Conservation (phyloP, 2,329 filamentous ascomycete species). For the Pseudogymnoascus sp. region DNA sequence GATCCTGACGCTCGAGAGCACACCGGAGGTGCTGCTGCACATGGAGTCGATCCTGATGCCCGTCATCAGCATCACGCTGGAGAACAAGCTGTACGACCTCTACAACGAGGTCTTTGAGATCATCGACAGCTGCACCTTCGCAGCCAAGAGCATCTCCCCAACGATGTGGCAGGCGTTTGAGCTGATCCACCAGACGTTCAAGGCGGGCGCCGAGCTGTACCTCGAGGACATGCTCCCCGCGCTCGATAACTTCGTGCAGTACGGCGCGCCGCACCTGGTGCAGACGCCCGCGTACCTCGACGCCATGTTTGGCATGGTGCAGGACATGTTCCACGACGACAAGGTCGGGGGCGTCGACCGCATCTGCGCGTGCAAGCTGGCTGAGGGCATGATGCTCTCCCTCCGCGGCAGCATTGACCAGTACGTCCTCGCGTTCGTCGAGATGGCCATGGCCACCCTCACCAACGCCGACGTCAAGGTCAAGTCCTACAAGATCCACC, state of each 20-base stretch:
- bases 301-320: constrained; percentile 87
- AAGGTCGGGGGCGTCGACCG: constrained; percentile 91
- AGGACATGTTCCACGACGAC: constrained; percentile 85
- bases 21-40: constrained; percentile 87
- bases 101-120: constrained; percentile 99
- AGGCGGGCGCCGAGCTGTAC: constrained; percentile 92
- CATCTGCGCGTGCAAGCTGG: constrained; percentile 95
- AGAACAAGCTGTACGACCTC: constrained; percentile 95
- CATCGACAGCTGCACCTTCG: constrained; percentile 97
- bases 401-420: constrained; percentile 81
- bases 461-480: constrained; percentile 70
- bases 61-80: constrained; percentile 88
- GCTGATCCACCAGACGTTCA: constrained; percentile 93
- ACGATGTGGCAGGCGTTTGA: constrained; percentile 99
- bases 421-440: constrained; percentile 79
- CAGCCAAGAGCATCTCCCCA: constrained; percentile 87
- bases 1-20: constrained; percentile 93
- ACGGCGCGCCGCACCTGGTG: constrained; percentile 71
- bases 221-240: constrained; percentile 98
- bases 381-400: constrained; percentile 94
- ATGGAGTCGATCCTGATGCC: constrained; percentile 96
- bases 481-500: constrained; percentile 88
- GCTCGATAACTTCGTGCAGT: constrained; percentile 95
- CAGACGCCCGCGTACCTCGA: constrained; percentile 81
- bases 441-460: constrained; percentile 79